A percentile compares a stretch with the other conserved stretches of the same genome.
Evolutionary conservation across 2,329 filamentous ascomycete genomes (phyloP).

Genomic region (Zymoseptoria passerinii): DNA sequence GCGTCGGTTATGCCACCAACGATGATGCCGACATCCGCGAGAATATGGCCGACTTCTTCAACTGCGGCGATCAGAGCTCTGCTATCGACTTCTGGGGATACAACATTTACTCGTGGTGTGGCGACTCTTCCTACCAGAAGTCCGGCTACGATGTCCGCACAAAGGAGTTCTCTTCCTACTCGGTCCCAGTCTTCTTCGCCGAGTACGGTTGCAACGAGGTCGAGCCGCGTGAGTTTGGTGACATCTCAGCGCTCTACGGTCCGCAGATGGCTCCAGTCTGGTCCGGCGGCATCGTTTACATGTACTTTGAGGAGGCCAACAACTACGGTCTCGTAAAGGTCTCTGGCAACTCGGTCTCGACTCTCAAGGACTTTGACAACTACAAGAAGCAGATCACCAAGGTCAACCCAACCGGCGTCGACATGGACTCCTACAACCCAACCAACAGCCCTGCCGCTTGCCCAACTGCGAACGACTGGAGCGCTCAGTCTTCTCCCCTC

Average conservation of each 20-base stretch:
- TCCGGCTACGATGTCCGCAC: slow-evolving; percentile 81
- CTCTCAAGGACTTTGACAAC: slow-evolving; percentile 65
- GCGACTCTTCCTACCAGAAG: slow-evolving; percentile 62
- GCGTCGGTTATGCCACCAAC: slow-evolving; percentile 93
- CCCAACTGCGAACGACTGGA: slow-evolving; percentile 64
- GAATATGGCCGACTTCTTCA: slow-evolving; percentile 84
- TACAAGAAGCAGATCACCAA: slow-evolving; percentile 63
- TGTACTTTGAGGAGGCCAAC: slow-evolving; percentile 91
- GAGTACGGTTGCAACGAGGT: slow-evolving; percentile 91
- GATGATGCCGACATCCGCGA: slow-evolving; percentile 78
- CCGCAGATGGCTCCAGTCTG: slow-evolving; percentile 75
- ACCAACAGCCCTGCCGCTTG: slow-evolving; percentile 63
- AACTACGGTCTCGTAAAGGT: slow-evolving; percentile 73
- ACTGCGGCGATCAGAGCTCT: slow-evolving; percentile 62
- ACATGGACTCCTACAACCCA: slow-evolving; percentile 61
- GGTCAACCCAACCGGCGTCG: slow-evolving; percentile 57
- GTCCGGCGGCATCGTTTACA: slow-evolving; percentile 96
- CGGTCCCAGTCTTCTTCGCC: slow-evolving; percentile 93
- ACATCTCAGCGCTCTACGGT: slow-evolving; percentile 74
- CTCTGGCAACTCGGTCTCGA: slow-evolving; percentile 51
- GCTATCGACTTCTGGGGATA: slow-evolving; percentile 98
- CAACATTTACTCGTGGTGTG: slow-evolving; percentile 99
- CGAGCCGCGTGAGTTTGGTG: slow-evolving; percentile 69
- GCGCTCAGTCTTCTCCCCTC: slow-evolving; percentile 56
- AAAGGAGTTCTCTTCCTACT: slow-evolving; percentile 79